These are phyloP conservation scores for Lomentospora prolificans DNA, from an alignment of 2,329 filamentous ascomycete genomes.

Conservation along the genomic window DNA sequence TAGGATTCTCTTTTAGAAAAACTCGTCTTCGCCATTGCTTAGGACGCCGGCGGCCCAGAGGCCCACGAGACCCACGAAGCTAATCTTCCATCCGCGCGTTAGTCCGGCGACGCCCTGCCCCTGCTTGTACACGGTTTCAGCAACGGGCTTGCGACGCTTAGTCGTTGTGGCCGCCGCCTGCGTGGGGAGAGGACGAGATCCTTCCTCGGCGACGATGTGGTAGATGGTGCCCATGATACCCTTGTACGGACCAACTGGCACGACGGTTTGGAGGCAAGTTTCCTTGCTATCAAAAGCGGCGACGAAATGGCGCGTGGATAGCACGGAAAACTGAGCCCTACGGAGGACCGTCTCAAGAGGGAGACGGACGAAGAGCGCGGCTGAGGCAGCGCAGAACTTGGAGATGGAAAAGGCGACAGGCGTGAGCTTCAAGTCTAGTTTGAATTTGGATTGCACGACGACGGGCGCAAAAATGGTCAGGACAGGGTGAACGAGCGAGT, in stretches of 20 bases:
- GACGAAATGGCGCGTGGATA: slow-evolving; percentile 44
- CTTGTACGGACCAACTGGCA: slow-evolving; percentile 69
- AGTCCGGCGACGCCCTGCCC: slow-evolving; percentile 61
- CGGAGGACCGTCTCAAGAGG: slow-evolving; percentile 88
- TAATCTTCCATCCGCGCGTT: slow-evolving; percentile 67
- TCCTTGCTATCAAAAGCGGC: slow-evolving; percentile 34
- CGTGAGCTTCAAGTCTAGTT: slow-evolving; percentile 71
- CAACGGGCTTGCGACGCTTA: slow-evolving; percentile 1
- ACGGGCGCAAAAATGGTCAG: slow-evolving; percentile 76
- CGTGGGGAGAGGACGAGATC: slow-evolving; percentile 32
- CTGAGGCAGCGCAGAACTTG: slow-evolving; percentile 70
- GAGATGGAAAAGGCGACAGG: slow-evolving; percentile 73
- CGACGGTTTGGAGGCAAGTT: slow-evolving; percentile 56
- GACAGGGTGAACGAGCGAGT: slow-evolving; percentile 75
- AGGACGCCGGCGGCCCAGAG: slow-evolving; percentile 62
- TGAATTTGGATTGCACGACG: slow-evolving; percentile 73
- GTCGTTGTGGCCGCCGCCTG: slow-evolving; percentile 3
- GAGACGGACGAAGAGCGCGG: slow-evolving; percentile 76
- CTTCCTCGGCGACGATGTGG: slow-evolving; percentile 76
- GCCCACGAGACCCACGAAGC: slow-evolving; percentile 67
- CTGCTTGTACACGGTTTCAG: slow-evolving; percentile 37
- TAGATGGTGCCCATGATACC: slow-evolving; percentile 92
- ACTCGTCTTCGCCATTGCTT: slow-evolving; percentile 35
- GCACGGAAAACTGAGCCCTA: slow-evolving; percentile 71
- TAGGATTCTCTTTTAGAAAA: not conserved